Conservation (phyloP, 2,329 filamentous ascomycete species). For the Penicillium sp. region DNA sequence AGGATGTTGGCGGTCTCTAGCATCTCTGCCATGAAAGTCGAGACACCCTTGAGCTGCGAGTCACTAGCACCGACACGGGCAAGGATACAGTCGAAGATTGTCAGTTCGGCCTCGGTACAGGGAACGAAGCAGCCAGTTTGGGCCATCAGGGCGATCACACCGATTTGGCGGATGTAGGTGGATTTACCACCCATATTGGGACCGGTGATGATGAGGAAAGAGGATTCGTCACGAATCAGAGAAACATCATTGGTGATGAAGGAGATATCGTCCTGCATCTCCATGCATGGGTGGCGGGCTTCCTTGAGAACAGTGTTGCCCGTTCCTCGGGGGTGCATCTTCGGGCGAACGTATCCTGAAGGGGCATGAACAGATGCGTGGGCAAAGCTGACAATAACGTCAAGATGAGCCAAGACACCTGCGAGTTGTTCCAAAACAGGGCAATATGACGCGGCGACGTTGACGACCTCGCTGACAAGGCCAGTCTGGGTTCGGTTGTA, state of each 20-base stretch:
- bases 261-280: constrained; percentile 96
- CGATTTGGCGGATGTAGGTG: constrained; percentile 95
- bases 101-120: constrained; percentile 81
- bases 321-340: constrained; percentile 79
- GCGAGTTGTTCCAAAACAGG: constrained; percentile 87
- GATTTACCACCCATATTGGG: constrained; percentile 99
- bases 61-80: constrained; percentile 94
- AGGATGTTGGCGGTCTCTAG: constrained; percentile 97
- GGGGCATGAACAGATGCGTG: constrained; percentile 92
- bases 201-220: constrained; percentile 93
- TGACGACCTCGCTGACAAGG: constrained; percentile 85
- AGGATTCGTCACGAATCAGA: constrained; percentile 70
- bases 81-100: constrained; percentile 94
- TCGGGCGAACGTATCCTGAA: constrained; percentile 83
- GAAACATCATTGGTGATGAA: constrained; percentile 98
- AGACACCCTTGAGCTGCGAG: constrained; percentile 94
- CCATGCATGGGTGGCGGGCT: constrained; percentile 93
- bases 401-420: constrained; percentile 82
- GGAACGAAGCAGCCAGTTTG: constrained; percentile 96
- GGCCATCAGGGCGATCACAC: constrained; percentile 94
- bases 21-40: constrained; percentile 99
- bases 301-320: constrained; percentile 88
- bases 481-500: constrained; percentile 94
- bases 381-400: constrained; percentile 90
- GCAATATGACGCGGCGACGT: constrained; percentile 88